Evolutionary conservation across 352 stramenopile species (phyloP), one percentile per base, ranked within the genome.

Genomic region (Pythium utonaiense): DNA sequence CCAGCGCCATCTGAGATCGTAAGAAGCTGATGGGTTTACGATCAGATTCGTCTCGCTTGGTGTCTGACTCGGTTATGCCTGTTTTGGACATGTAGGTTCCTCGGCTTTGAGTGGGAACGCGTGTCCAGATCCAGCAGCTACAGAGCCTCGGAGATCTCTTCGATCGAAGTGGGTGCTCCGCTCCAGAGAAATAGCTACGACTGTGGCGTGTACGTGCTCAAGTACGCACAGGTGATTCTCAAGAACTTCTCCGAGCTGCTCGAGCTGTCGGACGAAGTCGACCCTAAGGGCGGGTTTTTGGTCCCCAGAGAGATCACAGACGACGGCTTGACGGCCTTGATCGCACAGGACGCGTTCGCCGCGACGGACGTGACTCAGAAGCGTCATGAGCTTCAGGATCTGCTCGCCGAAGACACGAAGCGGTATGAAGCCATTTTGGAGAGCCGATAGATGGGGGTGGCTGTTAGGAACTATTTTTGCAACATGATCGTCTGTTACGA

Each of bases 71-170:
- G 3, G 45, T 30, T 17, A 27, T 42, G 8, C 16, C 3, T 27
- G 21, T 28, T 33, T 33, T 33, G 5, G 5, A 9, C 9, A 19
- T 42, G 42, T 9, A 57, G 34, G 36, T 52, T 53, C 68, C 9
- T 66, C 66, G 19, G 34, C 19, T 57, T 90, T 77, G 65, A 64
- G 59, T 45, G 17, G 71, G 36, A 73, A 77, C 17, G 79, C 41
- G 80, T 90, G 45, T 91, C 74, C 36, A 77, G 83, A 14, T 86
- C 34, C 47, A 91, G 25, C 82, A 85, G 60, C 79, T 82, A 67
- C 36, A 24, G 79, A 75, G 8, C 70, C 56, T 49, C 57, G 49
- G 14, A 48, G 9, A 41, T 67, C n/a, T 12, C 12, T 3, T 53
- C 44, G 25, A 19, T 68, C 17, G 28, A 57, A 34, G 61, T 60